Conservation (phyloP, 768 basidiomycete species). For the Cantharellus cinnabarinus region DNA sequence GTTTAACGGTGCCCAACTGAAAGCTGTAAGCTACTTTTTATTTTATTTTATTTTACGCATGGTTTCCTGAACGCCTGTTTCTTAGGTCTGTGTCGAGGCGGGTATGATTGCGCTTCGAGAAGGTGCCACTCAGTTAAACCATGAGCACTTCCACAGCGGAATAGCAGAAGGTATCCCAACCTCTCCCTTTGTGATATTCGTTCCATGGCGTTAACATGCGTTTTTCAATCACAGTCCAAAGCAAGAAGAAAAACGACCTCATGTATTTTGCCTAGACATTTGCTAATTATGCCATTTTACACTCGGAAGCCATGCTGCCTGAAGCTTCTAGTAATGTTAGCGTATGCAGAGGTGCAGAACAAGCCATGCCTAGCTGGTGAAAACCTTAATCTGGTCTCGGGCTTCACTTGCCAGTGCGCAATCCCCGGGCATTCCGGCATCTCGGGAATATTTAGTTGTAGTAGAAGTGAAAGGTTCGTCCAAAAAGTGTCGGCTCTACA, state of each 20-base stretch:
- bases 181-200: too few species aligned
- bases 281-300: too few species aligned
- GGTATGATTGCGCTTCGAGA: slow-evolving; percentile 97
- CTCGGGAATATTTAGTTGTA: too few species aligned
- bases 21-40: slow-evolving; percentile 32
- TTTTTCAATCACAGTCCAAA: slow-evolving; percentile 49
- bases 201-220: slow-evolving; percentile 11
- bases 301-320: too few species aligned
- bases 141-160: slow-evolving; percentile 91
- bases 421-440: too few species aligned
- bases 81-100: slow-evolving; percentile 72
- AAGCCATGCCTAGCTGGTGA: too few species aligned
- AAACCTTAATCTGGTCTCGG: too few species aligned
- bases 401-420: too few species aligned
- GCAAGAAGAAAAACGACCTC: slow-evolving; percentile 98
- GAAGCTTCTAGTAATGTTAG: too few species aligned
- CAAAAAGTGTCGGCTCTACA: too few species aligned
- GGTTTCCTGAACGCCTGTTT: not conserved
- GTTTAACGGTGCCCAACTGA: slow-evolving; percentile 92
- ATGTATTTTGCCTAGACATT: slow-evolving; percentile 59
- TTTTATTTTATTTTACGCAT: not conserved
- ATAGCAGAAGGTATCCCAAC: slow-evolving; percentile 47
- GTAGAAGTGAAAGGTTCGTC: too few species aligned
- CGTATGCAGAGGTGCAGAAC: too few species aligned
- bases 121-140: slow-evolving; percentile 69